Base-by-base conservation (phyloP, 805 yeast genomes). In the Cyberlindnera suaveolens region DNA sequence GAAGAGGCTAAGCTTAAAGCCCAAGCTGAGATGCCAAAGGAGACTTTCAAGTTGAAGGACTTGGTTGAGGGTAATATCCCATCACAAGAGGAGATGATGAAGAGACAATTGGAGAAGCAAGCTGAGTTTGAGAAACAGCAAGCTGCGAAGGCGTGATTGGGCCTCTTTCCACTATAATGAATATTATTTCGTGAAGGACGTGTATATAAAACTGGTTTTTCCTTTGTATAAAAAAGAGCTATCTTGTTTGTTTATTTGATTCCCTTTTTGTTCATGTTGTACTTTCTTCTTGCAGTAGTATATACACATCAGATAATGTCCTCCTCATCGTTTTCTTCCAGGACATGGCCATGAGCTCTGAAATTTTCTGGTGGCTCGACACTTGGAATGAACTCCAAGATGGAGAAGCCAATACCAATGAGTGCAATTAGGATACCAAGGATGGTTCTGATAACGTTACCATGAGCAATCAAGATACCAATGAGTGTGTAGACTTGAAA, bases 21-120 rank as follows among this genome's bases (percentile, higher is more conserved):
- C 57, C 78, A 82, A 61, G 85, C 85, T 65, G 77, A 86, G 59
- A 72, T 85, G 69, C 89, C 89, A 47, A 82, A 80, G 50, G 88
- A 88, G 74, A 81, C 84, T 58, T 74, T 84, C 60, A 87, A 96
- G 20, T 73, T 90, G 61, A 88, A 84, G 67, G 88, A 87, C 68
- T 73, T 86, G 54, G 80, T 89, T 41, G 84, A 85, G 52, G 95
- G 89, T 59, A 95, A 87, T 51, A 69, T 81, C 52, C 90, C 91
- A 53, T 72, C 77, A 34, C 83, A 88, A 41, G 93, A 84, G 64
- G 86, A 81, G 52, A 65, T 67, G 52, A 55, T 68, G 67, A 61
- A 67, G 48, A 52, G 61, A 43, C 74, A 69, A 57, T 41, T 66
- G 52, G 70, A 69, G 49, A 64, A 65, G 45, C 72, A 67, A 52